Evolutionary conservation across 208 protist species (phyloP).

Genomic region (Acanthamoeba triangularis): DNA sequence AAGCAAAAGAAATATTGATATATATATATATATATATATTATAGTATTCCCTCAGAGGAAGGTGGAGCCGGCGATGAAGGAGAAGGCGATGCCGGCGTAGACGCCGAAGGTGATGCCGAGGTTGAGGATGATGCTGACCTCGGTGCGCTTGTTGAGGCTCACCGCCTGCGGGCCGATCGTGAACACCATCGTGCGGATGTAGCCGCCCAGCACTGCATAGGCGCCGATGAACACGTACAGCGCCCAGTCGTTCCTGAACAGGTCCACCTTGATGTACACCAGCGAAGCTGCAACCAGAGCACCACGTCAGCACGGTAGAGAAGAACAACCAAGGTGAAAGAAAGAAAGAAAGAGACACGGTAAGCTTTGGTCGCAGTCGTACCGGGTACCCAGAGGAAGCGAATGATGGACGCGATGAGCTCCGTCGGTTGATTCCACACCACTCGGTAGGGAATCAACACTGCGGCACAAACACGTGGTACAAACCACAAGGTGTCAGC

Average conservation of each 20-base stretch:
- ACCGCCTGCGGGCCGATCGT: constrained; percentile 65
- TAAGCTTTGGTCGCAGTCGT: neutral
- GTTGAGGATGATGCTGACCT: constrained; percentile 68
- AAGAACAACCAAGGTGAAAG: neutral
- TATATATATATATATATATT: no score
- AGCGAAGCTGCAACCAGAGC: neutral
- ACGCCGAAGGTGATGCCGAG: constrained; percentile 45
- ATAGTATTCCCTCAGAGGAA: constrained; percentile 27
- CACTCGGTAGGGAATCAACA: constrained; percentile 46
- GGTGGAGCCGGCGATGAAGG: constrained; percentile 56
- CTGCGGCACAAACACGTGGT: neutral
- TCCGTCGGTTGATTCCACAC: constrained; percentile 57
- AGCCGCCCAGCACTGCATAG: constrained; percentile 51
- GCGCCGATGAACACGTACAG: constrained; percentile 53
- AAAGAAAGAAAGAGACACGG: neutral
- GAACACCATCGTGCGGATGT: constrained; percentile 69
- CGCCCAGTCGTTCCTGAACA: constrained; percentile 23
- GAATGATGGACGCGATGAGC: constrained; percentile 42
- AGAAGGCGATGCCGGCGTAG: constrained; percentile 64
- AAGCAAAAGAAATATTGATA: no score
- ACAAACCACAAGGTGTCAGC: neutral
- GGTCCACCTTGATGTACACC: constrained; percentile 45
- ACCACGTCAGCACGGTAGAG: no score
- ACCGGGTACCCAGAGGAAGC: constrained; percentile 53
- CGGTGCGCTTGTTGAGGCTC: constrained; percentile 33